Conservation (phyloP, 163 green algal genomes). For the Coccomyxa subellipsoidea region DNA sequence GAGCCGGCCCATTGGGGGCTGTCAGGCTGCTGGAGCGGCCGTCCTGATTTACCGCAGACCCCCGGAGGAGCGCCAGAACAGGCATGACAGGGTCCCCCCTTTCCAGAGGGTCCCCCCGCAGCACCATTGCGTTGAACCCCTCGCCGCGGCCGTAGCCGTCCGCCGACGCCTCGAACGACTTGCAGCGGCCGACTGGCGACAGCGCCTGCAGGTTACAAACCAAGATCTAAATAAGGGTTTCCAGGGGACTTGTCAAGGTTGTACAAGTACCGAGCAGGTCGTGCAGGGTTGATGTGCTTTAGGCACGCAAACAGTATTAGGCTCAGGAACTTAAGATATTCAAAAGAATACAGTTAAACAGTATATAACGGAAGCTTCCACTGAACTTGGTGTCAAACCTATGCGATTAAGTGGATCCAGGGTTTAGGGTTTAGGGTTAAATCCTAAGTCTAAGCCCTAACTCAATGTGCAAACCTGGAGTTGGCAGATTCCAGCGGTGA, state of each 20-base stretch:
- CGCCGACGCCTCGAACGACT: slow-evolving; percentile 47
- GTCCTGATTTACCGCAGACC: slow-evolving; percentile 77
- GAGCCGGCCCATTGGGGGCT: slow-evolving; percentile 75
- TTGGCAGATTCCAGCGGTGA: slow-evolving; percentile 50
- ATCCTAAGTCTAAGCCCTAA: too few species aligned
- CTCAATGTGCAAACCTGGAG: slow-evolving; percentile 29
- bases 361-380: too few species aligned
- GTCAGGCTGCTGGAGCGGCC: slow-evolving; percentile 79
- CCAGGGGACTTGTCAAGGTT: too few species aligned
- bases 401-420: too few species aligned
- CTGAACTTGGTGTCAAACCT: too few species aligned
- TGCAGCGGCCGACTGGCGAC: slow-evolving; percentile 42
- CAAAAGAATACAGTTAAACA: too few species aligned
- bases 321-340: too few species aligned
- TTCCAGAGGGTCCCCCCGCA: neutral
- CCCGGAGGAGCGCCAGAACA: slow-evolving; percentile 10
- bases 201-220: slow-evolving; percentile 34
- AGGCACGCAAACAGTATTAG: too few species aligned
- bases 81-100: neutral
- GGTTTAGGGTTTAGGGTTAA: too few species aligned
- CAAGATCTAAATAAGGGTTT: too few species aligned
- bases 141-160: slow-evolving; percentile 57
- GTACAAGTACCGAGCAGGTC: too few species aligned
- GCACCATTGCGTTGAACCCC: slow-evolving; percentile 24
- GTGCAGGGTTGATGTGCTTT: too few species aligned